Evolutionary conservation across 805 yeast species (phyloP).

Genomic region (Ogataea nonfermentans): DNA sequence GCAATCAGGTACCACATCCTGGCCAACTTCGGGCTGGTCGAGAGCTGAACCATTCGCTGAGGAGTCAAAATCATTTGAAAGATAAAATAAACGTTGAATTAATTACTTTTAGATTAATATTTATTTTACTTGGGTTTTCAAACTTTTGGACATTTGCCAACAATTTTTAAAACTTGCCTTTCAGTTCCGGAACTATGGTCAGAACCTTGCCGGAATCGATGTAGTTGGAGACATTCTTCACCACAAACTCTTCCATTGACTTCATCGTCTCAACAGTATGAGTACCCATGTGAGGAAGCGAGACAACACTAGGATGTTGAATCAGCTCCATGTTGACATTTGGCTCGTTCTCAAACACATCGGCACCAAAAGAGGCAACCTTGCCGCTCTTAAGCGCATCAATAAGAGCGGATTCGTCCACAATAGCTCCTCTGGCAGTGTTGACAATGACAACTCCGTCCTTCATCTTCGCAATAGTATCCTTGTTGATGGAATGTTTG

Average conservation of each 20-base stretch:
- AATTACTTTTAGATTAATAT: background rate
- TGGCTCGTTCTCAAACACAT: constrained; percentile 78
- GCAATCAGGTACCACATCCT: constrained; percentile 76
- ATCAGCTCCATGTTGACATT: constrained; percentile 61
- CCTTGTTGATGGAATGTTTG: constrained; percentile 62
- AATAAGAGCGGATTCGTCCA: constrained; percentile 61
- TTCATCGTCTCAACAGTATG: constrained; percentile 69
- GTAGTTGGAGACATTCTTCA: constrained; percentile 61
- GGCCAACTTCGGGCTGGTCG: constrained; percentile 53
- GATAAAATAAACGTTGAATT: background rate
- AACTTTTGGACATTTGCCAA: too few relatives aligned
- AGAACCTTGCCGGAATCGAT: constrained; percentile 66
- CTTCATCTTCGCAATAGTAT: constrained; percentile 66
- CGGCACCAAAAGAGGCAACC: constrained; percentile 66
- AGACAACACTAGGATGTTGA: constrained; percentile 63
- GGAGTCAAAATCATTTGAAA: constrained; percentile 42
- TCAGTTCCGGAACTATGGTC: constrained; percentile 79
- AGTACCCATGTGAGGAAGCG: constrained; percentile 90
- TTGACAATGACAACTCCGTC: constrained; percentile 75
- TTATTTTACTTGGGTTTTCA: too few relatives aligned
- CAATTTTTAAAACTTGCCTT: constrained; percentile 25
- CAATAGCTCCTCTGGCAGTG: constrained; percentile 86
- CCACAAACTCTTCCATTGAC: constrained; percentile 78
- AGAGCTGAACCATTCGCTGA: constrained; percentile 50
- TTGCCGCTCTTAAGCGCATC: constrained; percentile 60